These are phyloP conservation scores for Cyclocybe cylindracea DNA, from an alignment of 768 basidiomycete genomes.

Conservation along the genomic window DNA sequence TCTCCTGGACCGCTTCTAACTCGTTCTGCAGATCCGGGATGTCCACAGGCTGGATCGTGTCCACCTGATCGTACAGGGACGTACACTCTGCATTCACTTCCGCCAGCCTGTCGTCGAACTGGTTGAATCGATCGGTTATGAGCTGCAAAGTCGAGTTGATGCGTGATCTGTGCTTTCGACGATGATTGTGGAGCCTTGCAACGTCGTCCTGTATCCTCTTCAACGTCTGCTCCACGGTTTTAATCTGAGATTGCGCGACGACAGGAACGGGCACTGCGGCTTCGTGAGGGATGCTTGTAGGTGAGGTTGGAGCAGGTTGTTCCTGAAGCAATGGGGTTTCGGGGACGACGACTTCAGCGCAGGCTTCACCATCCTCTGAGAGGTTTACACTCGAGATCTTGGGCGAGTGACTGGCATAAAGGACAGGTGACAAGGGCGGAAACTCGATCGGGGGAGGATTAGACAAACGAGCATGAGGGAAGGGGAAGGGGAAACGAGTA, in stretches of 20 bases:
- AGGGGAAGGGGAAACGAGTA: background rate
- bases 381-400: no score
- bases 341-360: no score
- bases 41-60: conserved; percentile 26
- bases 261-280: no score
- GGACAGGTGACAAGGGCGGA: background rate
- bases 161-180: conserved; percentile 40
- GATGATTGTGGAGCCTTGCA: conserved; percentile 35
- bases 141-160: conserved; percentile 42
- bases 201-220: no score
- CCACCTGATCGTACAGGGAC: conserved; percentile 35
- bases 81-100: conserved; percentile 38
- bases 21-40: conserved; percentile 26
- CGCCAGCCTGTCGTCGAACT: conserved; percentile 40
- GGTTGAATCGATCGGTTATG: conserved; percentile 38
- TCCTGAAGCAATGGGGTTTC: no score
- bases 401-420: no score
- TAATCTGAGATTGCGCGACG: no score
- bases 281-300: no score
- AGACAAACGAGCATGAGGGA: background rate
- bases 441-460: background rate
- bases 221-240: no score
- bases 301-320: no score
- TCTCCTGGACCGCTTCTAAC: conserved; percentile 28
- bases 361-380: no score